Evolutionary conservation across 129 eudicot genomes (phyloP).

Genomic region (Chrysanthemum makinoi): DNA sequence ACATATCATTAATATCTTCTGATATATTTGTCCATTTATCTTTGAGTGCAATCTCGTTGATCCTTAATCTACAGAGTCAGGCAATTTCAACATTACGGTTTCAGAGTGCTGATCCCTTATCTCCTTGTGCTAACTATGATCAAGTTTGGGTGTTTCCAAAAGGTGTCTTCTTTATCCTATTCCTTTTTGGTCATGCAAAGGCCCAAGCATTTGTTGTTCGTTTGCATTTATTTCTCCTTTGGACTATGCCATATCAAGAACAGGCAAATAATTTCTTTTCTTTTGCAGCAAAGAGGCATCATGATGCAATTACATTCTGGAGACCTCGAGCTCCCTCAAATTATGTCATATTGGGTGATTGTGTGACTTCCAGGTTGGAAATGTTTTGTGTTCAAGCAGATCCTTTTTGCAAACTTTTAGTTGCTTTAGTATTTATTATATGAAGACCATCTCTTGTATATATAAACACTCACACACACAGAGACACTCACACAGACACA

Average conservation of each 20-base stretch:
- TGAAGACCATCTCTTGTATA: not conserved
- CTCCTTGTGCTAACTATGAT: slow-evolving; percentile 86
- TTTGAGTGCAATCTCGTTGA: slow-evolving; percentile 75
- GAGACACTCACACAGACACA: no score
- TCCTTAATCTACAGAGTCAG: slow-evolving; percentile 89
- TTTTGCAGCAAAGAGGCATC: slow-evolving; percentile 56
- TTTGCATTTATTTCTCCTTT: slow-evolving; percentile 14
- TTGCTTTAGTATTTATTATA: slow-evolving; percentile 14
- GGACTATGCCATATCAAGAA: slow-evolving; percentile 12
- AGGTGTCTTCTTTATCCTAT: slow-evolving; percentile 40
- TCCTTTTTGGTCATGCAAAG: slow-evolving; percentile 12
- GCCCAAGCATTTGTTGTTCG: slow-evolving; percentile 17
- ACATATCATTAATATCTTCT: slow-evolving; percentile 69
- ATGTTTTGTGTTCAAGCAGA: slow-evolving; percentile 7
- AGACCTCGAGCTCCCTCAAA: slow-evolving; percentile 94
- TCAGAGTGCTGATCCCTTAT: slow-evolving; percentile 80
- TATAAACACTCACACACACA: no score
- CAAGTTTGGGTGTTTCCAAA: slow-evolving; percentile 81
- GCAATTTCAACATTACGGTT: slow-evolving; percentile 69
- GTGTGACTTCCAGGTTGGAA: slow-evolving; percentile 88
- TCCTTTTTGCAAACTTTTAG: slow-evolving; percentile 2
- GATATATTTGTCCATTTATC: slow-evolving; percentile 88
- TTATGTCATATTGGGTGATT: slow-evolving; percentile 92
- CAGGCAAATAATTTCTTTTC: not conserved
- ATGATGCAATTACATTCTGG: slow-evolving; percentile 85